These are phyloP conservation scores for Grigorovia humatica DNA, from an alignment of 805 yeast genomes.

Conservation along the genomic window DNA sequence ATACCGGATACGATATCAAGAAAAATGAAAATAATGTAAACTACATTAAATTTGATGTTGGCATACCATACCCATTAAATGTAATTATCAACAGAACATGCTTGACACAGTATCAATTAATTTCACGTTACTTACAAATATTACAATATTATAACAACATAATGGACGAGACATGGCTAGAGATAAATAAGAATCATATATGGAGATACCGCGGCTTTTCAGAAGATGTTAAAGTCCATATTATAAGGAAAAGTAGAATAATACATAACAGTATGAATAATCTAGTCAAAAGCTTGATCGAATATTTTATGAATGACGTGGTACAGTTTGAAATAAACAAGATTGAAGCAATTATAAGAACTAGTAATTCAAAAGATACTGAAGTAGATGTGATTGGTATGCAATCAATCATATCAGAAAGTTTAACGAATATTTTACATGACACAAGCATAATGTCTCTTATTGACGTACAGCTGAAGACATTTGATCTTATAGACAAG, in stretches of 20 bases:
- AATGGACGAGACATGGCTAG: slow-evolving; percentile 62
- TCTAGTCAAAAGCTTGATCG: slow-evolving; percentile 17
- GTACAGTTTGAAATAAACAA: slow-evolving; percentile 14
- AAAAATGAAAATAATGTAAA: slow-evolving; percentile 32
- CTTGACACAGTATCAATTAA: slow-evolving; percentile 65
- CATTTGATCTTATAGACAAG: slow-evolving; percentile 23
- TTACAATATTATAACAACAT: slow-evolving; percentile 52
- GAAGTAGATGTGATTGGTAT: slow-evolving; percentile 8
- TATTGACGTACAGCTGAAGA: slow-evolving; percentile 22
- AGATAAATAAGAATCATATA: slow-evolving; percentile 43
- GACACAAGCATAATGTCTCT: slow-evolving; percentile 14
- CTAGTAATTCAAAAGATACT: neutral
- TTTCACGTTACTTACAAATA: slow-evolving; percentile 60
- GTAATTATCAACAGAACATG: slow-evolving; percentile 61
- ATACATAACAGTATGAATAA: slow-evolving; percentile 39
- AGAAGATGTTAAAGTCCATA: slow-evolving; percentile 40
- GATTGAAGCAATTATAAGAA: neutral
- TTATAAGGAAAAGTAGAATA: slow-evolving; percentile 42
- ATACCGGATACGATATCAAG: neutral
- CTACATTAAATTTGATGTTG: slow-evolving; percentile 43
- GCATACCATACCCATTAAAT: slow-evolving; percentile 83
- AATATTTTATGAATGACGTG: slow-evolving; percentile 19
- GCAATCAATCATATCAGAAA: slow-evolving; percentile 16
- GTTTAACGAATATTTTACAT: slow-evolving; percentile 21
- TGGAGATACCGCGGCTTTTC: slow-evolving; percentile 51